Conservation (phyloP, 495 filamentous ascomycete species). For the Penicillium silybi region DNA sequence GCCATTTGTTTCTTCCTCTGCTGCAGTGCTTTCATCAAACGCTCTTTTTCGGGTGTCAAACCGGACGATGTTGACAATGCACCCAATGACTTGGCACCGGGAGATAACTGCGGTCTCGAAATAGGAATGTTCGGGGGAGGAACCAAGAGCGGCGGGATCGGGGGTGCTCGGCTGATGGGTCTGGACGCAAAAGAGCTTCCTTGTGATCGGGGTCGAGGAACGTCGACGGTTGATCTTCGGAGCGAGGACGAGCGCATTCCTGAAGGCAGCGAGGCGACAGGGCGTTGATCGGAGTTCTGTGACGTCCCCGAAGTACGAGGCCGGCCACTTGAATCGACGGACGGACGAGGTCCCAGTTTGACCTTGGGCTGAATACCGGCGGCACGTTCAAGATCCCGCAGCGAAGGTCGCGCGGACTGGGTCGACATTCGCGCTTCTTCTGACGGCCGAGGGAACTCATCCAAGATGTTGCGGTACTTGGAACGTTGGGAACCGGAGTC, state of each 20-base stretch:
- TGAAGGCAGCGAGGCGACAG: constrained; percentile 64
- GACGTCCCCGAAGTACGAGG: constrained; percentile 56
- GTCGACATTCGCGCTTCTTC: constrained; percentile 51
- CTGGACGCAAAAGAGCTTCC: constrained; percentile 36
- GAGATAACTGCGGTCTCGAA: constrained; percentile 47
- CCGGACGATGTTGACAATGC: constrained; percentile 49
- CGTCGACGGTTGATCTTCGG: constrained; percentile 33
- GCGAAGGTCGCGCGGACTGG: constrained; percentile 59
- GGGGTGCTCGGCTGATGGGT: constrained; percentile 36
- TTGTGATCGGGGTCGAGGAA: constrained; percentile 41
- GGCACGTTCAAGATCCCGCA: constrained; percentile 58
- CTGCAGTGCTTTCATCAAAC: constrained; percentile 91
- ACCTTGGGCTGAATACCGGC: constrained; percentile 64
- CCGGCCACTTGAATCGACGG: constrained; percentile 62
- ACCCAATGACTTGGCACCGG: constrained; percentile 48
- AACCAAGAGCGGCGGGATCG: constrained; percentile 41
- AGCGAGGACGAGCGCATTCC: constrained; percentile 45
- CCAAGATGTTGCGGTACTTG: constrained; percentile 28
- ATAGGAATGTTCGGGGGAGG: constrained; percentile 48
- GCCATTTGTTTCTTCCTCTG: constrained; percentile 74
- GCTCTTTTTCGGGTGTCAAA: constrained; percentile 83
- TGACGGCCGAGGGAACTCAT: constrained; percentile 38
- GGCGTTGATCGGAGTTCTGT: constrained; percentile 52
- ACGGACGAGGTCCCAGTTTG: constrained; percentile 80
- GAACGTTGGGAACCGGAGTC: constrained; percentile 13